Evolutionary conservation across 2,329 filamentous ascomycete species (phyloP), one percentile per base, ranked within the genome.

Genomic region (Diplodia sapinea): DNA sequence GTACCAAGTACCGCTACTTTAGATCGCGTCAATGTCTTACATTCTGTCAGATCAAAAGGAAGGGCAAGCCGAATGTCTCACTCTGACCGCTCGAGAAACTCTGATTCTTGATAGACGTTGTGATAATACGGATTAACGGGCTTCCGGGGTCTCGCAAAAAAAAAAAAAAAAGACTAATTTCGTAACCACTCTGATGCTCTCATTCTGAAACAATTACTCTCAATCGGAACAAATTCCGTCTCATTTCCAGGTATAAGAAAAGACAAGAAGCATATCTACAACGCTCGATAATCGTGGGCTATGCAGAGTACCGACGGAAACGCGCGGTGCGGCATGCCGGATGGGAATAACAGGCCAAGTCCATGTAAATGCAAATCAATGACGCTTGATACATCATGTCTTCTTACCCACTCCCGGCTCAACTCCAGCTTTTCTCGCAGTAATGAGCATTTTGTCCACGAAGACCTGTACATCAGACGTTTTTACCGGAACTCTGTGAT

Each of bases 401-500:
- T 54, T 64, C 20, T 13, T 61, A 15, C 55, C 55, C n/a, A 57
- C 17, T n/a, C 66, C 66, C 12, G 66, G 66, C 57, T 67, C 66
- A 20, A 67, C 49, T 13, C 66, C 66, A 8, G 33, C 66, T 38
- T 55, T 67, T 51, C 57, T 67, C 26, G 57, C 59, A 20, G 57
- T 33, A 13, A 51, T 8, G 13, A 68, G 33, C 50, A 64, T 29
- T 13, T 49, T 52, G 9, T 65, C 61, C 26, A 56, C 52, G n/a
- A 68, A 31, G 4, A 33, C 26, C 12, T 68, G 40, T 20, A 93
- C 89, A 76, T 93, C 91, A 36, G 77, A 79, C 26, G 79, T 81
- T 81, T 90, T 91, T 68, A 94, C 84, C 1, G 91, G 89, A 59
- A 94, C 81, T 6, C 91, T 80, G 75, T 94, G 91, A 1, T 83